Evolutionary conservation across 805 yeast genomes (phyloP).

Genomic region (Torulaspora microellipsoides): DNA sequence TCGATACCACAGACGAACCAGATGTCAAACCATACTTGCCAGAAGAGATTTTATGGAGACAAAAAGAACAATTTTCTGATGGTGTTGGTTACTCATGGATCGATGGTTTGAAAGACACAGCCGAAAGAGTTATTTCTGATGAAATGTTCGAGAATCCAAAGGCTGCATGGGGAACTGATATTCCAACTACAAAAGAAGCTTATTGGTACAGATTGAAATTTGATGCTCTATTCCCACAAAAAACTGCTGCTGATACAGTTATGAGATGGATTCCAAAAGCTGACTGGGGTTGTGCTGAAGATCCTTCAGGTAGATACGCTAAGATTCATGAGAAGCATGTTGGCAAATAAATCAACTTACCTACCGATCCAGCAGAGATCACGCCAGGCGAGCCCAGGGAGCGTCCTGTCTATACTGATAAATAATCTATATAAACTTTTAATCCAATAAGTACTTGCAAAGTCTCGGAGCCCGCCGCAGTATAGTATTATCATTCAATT

Average conservation of each 20-base stretch:
- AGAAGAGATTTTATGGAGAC: constrained; percentile 97
- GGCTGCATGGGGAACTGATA: constrained; percentile 92
- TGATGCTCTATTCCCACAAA: constrained; percentile 85
- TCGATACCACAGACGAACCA: constrained; percentile 87
- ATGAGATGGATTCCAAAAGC: constrained; percentile 99
- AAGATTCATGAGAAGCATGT: constrained; percentile 77
- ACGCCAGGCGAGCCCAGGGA: too few relatives aligned
- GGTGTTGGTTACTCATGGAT: constrained; percentile 99
- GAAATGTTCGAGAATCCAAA: constrained; percentile 88
- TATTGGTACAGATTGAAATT: constrained; percentile 98
- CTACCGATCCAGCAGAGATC: too few relatives aligned
- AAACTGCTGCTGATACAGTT: constrained; percentile 92
- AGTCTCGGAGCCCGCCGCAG: too few relatives aligned
- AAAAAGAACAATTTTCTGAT: constrained; percentile 98
- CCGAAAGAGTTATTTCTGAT: constrained; percentile 79
- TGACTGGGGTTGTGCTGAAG: constrained; percentile 99
- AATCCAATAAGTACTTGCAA: background rate
- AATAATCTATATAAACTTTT: background rate
- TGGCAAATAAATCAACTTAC: constrained; percentile 19
- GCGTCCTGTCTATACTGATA: too few relatives aligned
- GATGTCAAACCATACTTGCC: constrained; percentile 82
- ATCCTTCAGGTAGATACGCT: constrained; percentile 97
- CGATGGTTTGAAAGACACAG: constrained; percentile 93
- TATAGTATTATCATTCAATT: too few relatives aligned
- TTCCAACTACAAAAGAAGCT: constrained; percentile 97